Evolutionary conservation across 2,329 filamentous ascomycete species (phyloP).

Genomic region (Xylariaceae sp.): DNA sequence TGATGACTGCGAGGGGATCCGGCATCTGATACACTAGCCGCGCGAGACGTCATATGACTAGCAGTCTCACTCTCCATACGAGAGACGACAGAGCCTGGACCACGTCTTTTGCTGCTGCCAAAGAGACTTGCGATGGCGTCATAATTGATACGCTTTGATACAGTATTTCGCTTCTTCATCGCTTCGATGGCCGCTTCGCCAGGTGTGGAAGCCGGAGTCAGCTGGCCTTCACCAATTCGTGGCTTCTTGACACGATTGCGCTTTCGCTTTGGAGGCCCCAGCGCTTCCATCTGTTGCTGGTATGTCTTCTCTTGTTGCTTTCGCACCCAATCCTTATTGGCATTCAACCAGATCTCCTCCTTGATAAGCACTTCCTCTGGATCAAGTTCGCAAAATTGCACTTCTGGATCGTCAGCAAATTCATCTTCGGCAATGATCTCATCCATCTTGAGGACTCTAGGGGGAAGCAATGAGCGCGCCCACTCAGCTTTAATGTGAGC

Average conservation of each 20-base stretch:
- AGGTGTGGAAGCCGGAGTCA: slow-evolving; percentile 69
- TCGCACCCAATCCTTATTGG: slow-evolving; percentile 93
- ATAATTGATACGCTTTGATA: slow-evolving; percentile 80
- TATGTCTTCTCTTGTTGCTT: slow-evolving; percentile 85
- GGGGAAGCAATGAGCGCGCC: slow-evolving; percentile 56
- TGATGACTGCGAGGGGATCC: slow-evolving; percentile 37
- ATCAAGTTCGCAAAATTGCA: slow-evolving; percentile 77
- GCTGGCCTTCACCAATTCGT: slow-evolving; percentile 69
- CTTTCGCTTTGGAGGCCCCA: slow-evolving; percentile 61
- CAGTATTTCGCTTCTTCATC: slow-evolving; percentile 67
- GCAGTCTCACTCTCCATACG: slow-evolving; percentile 51
- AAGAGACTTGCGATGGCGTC: slow-evolving; percentile 66
- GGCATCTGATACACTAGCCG: slow-evolving; percentile 43
- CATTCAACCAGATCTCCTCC: slow-evolving; percentile 91
- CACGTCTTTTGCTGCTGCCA: slow-evolving; percentile 51
- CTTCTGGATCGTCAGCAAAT: slow-evolving; percentile 89
- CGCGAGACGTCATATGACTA: slow-evolving; percentile 45
- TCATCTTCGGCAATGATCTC: slow-evolving; percentile 78
- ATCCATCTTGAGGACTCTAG: slow-evolving; percentile 61
- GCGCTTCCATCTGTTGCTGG: slow-evolving; percentile 67
- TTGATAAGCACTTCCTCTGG: slow-evolving; percentile 80
- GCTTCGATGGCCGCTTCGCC: slow-evolving; percentile 73
- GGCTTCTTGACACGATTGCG: slow-evolving; percentile 58
- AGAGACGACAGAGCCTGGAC: slow-evolving; percentile 57
- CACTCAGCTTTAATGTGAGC: slow-evolving; percentile 61